Base-by-base conservation (phyloP, 148 eudicot genomes). In the Agrostemma githago region DNA sequence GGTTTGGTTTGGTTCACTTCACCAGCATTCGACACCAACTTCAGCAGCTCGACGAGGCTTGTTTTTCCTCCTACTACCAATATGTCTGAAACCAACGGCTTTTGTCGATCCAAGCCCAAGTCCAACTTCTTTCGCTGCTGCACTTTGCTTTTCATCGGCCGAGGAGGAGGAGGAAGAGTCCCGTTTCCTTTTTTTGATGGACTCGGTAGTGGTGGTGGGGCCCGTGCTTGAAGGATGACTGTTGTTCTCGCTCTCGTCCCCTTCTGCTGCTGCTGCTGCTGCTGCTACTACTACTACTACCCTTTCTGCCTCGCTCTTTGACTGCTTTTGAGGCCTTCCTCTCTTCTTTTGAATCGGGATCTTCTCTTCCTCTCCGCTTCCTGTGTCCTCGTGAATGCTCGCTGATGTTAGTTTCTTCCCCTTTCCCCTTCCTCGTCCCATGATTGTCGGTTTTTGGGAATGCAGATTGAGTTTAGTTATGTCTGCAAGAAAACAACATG, bases 401-500 rank as follows among this genome's bases (percentile, higher is more conserved):
- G 40, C 82, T 7, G n/a, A n/a, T n/a, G 84, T 85, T 53, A 77
- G 67, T 83, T 86, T 92, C 85, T 86, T 92, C 6, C 89, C 95
- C 85, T 88, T 92, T 73, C 86, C 87, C 82, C 87, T 86, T 62
- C 88, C 90, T 84, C 92, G 81, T n/a, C 94, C 94, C 97, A 92
- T 92, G 66, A 34, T 77, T 82, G 54, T 69, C 54, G 65, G 68
- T 65, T 65, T 40, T 72, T 43, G 16, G 14, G 46, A 20, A 48
- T 51, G 42, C 8, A 64, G 16, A 15, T 0, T 0, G 16, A 3
- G 3, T 9, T 8, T 3, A 51, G 8, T 11, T 51, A 51, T 51
- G 2, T 12, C 56, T 51, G 56, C 14, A 51, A 51, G 15, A 51
- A 15, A 51, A 11, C 16, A 8, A 51, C 15, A 11, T 3, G 9